A percentile compares a stretch with the other conserved stretches of the same genome.
Conservation (phyloP, 2,329 filamentous ascomycete genomes). For the Emmonsia crescens region DNA sequence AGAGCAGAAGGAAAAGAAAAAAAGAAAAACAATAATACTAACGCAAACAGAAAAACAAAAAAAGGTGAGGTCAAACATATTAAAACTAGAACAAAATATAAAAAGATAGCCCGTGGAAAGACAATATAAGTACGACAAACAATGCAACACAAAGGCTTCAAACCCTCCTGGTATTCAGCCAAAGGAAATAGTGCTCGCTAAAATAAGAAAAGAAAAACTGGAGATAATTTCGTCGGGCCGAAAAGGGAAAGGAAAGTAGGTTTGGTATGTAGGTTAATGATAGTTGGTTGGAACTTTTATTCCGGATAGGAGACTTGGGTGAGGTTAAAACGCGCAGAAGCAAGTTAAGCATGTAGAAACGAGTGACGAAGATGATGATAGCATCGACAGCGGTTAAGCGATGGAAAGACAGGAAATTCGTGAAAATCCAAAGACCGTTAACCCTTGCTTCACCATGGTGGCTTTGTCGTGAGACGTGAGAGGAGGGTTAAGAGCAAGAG, state of each 20-base stretch:
- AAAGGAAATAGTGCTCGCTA: conserved; percentile 2
- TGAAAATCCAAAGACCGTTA: background rate
- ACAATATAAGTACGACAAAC: conserved; percentile 1
- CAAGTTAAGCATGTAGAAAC: background rate
- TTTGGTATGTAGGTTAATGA: background rate
- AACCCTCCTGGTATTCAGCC: background rate
- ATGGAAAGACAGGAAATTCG: background rate
- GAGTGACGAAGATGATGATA: background rate
- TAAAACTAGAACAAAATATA: background rate
- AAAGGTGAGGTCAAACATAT: background rate
- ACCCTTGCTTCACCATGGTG: background rate
- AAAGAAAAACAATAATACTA: background rate
- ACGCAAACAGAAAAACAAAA: background rate
- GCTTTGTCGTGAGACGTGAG: background rate
- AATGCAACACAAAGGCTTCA: background rate
- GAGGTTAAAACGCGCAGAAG: background rate
- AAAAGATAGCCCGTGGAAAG: background rate
- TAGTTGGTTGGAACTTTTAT: background rate
- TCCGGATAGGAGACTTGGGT: background rate
- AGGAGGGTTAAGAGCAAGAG: background rate
- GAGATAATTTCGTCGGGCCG: background rate
- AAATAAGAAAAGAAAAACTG: background rate
- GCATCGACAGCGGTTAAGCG: background rate
- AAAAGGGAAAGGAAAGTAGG: background rate
- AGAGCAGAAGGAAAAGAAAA: background rate